Percentiles rank a stretch among this genome's conserved stretches.
phyloP scores from a whole-genome alignment of 2,329 filamentous ascomycete genomes.

The Teratosphaeria viscida region DNA sequence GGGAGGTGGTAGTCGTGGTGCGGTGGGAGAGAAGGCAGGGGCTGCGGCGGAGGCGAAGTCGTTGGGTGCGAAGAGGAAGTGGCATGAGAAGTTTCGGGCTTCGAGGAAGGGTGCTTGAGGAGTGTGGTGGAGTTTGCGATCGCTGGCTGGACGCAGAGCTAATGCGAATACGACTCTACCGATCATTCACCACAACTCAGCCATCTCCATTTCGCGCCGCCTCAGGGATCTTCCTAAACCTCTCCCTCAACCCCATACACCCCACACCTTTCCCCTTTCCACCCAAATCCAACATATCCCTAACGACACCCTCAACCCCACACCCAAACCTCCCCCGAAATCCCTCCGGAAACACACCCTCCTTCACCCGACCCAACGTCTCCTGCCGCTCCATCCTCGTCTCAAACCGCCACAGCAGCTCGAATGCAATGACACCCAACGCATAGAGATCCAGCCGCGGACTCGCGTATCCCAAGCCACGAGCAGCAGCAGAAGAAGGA shows the following conservation, averaged over 20 bases:
- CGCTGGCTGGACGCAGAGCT: no score
- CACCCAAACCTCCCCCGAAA: neutral
- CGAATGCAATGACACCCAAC: slow-evolving; percentile 52
- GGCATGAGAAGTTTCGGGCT: slow-evolving; percentile 29
- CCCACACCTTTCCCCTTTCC: neutral
- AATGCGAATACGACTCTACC: no score
- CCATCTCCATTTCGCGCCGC: neutral
- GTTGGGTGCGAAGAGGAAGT: slow-evolving; percentile 25
- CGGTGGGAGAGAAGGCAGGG: no score
- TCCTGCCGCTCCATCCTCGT: slow-evolving; percentile 32
- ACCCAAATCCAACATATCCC: neutral
- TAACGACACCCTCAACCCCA: neutral
- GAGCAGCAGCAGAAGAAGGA: no score
- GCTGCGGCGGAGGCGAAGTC: slow-evolving; percentile 1
- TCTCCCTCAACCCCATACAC: neutral
- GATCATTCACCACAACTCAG: neutral
- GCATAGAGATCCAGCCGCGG: slow-evolving; percentile 50
- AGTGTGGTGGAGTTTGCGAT: neutral
- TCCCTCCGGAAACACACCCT: neutral
- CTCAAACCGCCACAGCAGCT: slow-evolving; percentile 46
- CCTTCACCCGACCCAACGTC: slow-evolving; percentile 24
- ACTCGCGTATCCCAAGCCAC: slow-evolving; percentile 31
- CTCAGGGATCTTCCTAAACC: neutral
- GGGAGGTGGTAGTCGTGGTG: slow-evolving; percentile 2
- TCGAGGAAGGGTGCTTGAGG: slow-evolving; percentile 17